Base-by-base conservation (phyloP, 371 early-diverging fungal species). In the Nematocida sp. region DNA sequence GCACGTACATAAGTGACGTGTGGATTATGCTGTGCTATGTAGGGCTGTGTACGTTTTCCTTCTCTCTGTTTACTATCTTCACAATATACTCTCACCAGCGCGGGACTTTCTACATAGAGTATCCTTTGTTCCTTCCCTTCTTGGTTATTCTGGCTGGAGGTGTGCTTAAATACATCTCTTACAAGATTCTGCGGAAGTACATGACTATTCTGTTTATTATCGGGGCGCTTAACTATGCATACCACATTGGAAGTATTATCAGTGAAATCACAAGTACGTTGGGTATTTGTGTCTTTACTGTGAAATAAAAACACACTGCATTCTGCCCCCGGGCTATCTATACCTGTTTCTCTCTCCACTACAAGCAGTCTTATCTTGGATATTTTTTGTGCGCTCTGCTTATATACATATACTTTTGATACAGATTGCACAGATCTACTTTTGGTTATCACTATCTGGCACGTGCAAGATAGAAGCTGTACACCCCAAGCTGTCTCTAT, bases 51-150 rank as follows among this genome's bases (percentile, higher is more conserved):
- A 43, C 62, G 48, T 5, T 62, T 5, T 23, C 37, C 25, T 62
- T 62, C 46, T 62, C 62, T 29, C 34, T 62, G 17, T 62, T 62
- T 32, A 43, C 43, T 62, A 62, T 37, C 4, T n/a, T 62, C 7
- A 36, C 37, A 5, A 62, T 62, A 4, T 43, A 43, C 40, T 62
- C 62, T 4, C 31, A 62, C 36, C 62, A 62, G 49, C 15, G 11
- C 15, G 11, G 13, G 11, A 11, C 40, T 41, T 5, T 11, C 11
- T 45, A 37, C 36, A 38, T 45, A 5, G 62, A 62, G 21, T 38
- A 8, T 8, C 62, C 62, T 27, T 7, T 62, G 8, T 2, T 62
- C 11, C 40, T 62, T 11, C 62, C 62, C 5, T 8, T 48, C 13
- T 8, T 62, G 5, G 40, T 43, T 15, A 4, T 19, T 7, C 7